Evolutionary conservation across 139 green algal species (phyloP), one percentile per base, ranked within the genome.

Genomic region (Chlorella sp.): DNA sequence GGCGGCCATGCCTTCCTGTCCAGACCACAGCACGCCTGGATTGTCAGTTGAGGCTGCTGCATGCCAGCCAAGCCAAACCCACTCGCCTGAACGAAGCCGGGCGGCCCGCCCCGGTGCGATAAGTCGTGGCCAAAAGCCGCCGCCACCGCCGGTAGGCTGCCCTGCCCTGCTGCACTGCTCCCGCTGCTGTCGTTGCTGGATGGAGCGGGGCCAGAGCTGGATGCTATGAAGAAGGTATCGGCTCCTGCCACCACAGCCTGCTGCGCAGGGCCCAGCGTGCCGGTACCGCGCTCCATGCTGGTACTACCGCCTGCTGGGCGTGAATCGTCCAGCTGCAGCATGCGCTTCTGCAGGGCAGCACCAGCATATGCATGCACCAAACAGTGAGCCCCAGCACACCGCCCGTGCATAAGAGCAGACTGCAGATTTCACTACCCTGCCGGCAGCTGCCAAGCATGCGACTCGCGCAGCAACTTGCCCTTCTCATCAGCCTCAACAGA

Each of bases 101-200:
- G 57, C 17, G 74, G 41, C 3, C 87, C 87, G 75, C 87, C 87
- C 0, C 87, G 65, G 80, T 91, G 87, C 32, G 57, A 85, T 60
- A 91, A 36, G 74, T 91, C 87, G 20, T 23, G 13, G 0, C 74
- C 74, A 4, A 44, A 44, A 0, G 39, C 39, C 7, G 28, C 28
- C 25, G 30, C 75, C 78, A 18, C 71, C 62, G 38, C 30, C 30
- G 64, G 64, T 30, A 71, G 64, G 64, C 13, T 71, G n/a, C 17
- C n/a, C 30, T 39, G 51, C 51, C 2, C 51, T 34, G 71, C 39
- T 25, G 71, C 71, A 21, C 41, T 26, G 71, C 71, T 41, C 1
- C 18, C 39, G 11, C 9, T 51, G 6, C 9, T 9, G 6, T 51
- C 44, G 9, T 51, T 9, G 9, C 21, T 16, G 23, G 68, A 6